Base-by-base conservation (phyloP, 169 alveolate genomes). In the Plasmodium inui region DNA sequence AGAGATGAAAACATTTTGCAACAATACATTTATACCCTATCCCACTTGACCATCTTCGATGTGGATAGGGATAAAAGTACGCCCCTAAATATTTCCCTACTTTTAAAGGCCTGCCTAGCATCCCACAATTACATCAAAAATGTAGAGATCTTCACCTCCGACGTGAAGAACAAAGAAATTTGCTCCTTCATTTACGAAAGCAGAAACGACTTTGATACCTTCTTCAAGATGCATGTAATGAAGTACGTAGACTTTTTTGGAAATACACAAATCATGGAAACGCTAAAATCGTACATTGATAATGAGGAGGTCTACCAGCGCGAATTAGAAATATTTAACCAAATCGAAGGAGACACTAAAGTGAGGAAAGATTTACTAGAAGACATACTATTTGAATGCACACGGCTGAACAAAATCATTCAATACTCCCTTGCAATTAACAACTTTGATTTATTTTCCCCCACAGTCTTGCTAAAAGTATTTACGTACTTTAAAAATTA, bases 351-450 rank as follows among this genome's bases (percentile, higher is more conserved):
- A 37, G 72, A 88, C 34, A 88, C 81, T 0, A 80, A n/a, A 28
- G 30, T 88, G 14, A 76, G 55, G 44, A 88, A 88, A 88, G 78
- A 78, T 79, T 4, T 88, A 14, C 53, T 88, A 30, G 61, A 37
- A 88, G 94, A 88, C 50, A 88, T 88, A 8, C 61, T 79, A 19
- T 88, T 88, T 61, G 94, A 88, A 39, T 78, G 90, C 22, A 57
- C 70, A 57, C 79, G 94, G 37, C 37, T 79, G 50, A 88, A 88
- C 50, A 88, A 78, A 79, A 78, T 88, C 5, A 78, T 88, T 67
- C 94, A 88, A 34, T 88, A 88, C 34, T 78, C 90, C 53, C 89
- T 88, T 28, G 90, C 94, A 88, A 30, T 88, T 12, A 78, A 88
- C 53, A 88, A 88, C 71, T 88, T 79, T 9, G 28, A 88, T 44